Evolutionary conservation across 2,329 filamentous ascomycete genomes (phyloP), one percentile per base, ranked within the genome.

Genomic region (Alternaria arborescens): DNA sequence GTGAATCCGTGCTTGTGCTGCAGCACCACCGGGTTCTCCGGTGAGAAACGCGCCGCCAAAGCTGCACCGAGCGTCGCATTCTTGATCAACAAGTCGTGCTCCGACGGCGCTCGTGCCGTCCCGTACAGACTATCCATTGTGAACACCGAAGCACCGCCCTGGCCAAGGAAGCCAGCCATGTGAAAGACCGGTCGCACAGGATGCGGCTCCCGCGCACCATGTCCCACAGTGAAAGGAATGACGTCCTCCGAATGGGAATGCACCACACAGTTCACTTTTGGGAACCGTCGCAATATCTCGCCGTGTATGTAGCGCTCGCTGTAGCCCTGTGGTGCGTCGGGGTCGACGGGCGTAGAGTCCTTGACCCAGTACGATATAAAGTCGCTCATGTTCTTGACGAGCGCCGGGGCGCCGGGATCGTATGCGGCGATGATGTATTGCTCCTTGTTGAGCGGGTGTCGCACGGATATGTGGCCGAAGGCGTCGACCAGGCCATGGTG

Each of bases 391-490:
- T 74, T 80, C 10, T 79, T 79, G 3, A 86, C 79, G 2, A 82
- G 75, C 2, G 81, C 84, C 3, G 84, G 84, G 5, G 84, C 81
- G 26, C 82, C 71, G 0, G 71, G 70, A 10, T 72, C 70, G 58
- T 80, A 80, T 28, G 77, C 76, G 14, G 82, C 81, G 77, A 86
- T 82, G 59, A 86, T 77, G 71, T 85, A 86, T 47, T 78, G 74
- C 3, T 77, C 68, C 2, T 78, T 69, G 24, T 83, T 77, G n/a
- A 67, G 36, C 0, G 84, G 83, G 61, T 85, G 79, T 1, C 85
- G 78, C 26, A 85, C 71, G 3, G 84, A 85, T 20, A 87, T 74
- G 62, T 87, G 84, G 22, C 85, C 84, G 65, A 83, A 86, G 3
- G 82, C 84, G 57, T 86, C 85, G 34, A 87, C 75, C 14, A 86